phyloP scores from a whole-genome alignment of 176 grass and related monocot species.

The Ensete glaucum region DNA sequence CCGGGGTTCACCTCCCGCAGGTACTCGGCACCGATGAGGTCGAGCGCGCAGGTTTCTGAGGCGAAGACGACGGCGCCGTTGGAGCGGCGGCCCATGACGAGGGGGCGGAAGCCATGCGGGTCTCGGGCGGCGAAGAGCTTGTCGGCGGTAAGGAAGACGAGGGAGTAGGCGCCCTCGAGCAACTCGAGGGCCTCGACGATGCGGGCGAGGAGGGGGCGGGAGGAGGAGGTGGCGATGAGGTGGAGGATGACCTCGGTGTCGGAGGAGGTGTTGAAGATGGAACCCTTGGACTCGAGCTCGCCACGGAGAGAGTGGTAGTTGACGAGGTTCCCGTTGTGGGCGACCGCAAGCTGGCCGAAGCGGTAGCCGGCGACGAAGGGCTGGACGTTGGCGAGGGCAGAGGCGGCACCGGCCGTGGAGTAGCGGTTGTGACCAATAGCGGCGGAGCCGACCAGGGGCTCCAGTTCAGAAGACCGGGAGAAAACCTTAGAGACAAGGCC shows the following conservation, averaged over 20 bases:
- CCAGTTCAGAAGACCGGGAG: constrained; percentile 31
- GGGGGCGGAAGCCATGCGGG: constrained; percentile 69
- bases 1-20: constrained; percentile 71
- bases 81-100: constrained; percentile 74
- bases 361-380: constrained; percentile 80
- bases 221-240: constrained; percentile 69
- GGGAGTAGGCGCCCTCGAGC: constrained; percentile 69
- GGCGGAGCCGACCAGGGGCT: constrained; percentile 37
- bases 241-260: constrained; percentile 96
- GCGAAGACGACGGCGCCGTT: constrained; percentile 78
- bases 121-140: constrained; percentile 80
- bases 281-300: constrained; percentile 58
- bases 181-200: constrained; percentile 62
- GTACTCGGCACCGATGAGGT: constrained; percentile 70
- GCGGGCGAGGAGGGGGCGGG: constrained; percentile 60
- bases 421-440: constrained; percentile 81
- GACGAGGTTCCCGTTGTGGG: constrained; percentile 82
- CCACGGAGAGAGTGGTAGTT: constrained; percentile 50
- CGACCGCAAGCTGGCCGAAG: constrained; percentile 70
- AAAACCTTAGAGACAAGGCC: constrained; percentile 82
- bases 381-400: constrained; percentile 63
- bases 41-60: constrained; percentile 85
- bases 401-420: constrained; percentile 50
- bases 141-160: constrained; percentile 65
- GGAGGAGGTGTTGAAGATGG: constrained; percentile 87